Conservation (phyloP, 257 asterid species). For the Echites panduratus region DNA sequence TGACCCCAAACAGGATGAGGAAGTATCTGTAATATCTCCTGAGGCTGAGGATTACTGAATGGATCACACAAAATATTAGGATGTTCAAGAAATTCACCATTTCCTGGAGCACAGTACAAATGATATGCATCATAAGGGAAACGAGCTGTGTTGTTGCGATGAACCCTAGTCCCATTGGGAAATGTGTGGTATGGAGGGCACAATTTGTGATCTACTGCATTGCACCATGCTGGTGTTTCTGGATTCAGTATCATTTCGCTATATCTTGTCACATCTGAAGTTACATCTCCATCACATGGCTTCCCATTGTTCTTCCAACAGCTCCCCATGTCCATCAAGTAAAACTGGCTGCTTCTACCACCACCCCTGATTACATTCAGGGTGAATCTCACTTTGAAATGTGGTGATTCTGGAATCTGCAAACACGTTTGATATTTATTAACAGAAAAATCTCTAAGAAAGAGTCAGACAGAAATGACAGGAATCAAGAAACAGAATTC, state of each 20-base stretch:
- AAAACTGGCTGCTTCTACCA: conserved; percentile 68
- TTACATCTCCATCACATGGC: conserved; percentile 68
- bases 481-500: too few relatives aligned
- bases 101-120: conserved; percentile 65
- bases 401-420: conserved; percentile 80
- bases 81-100: conserved; percentile 34
- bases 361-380: conserved; percentile 62
- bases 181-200: conserved; percentile 80
- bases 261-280: conserved; percentile 75
- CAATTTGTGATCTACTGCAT: conserved; percentile 23
- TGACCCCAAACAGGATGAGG: conserved; percentile 86
- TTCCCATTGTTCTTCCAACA: conserved; percentile 89
- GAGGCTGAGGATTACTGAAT: conserved; percentile 79
- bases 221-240: conserved; percentile 61
- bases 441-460: background rate
- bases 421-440: conserved; percentile 1
- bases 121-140: conserved; percentile 77
- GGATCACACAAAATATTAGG: conserved; percentile 63
- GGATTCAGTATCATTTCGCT: conserved; percentile 79
- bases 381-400: conserved; percentile 66
- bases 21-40: conserved; percentile 70
- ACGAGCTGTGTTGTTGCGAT: conserved; percentile 34
- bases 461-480: too few relatives aligned
- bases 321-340: conserved; percentile 83
- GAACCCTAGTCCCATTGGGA: conserved; percentile 54